Evolutionary conservation across 2,329 filamentous ascomycete species (phyloP).

Genomic region (Trichoderma atroviride): DNA sequence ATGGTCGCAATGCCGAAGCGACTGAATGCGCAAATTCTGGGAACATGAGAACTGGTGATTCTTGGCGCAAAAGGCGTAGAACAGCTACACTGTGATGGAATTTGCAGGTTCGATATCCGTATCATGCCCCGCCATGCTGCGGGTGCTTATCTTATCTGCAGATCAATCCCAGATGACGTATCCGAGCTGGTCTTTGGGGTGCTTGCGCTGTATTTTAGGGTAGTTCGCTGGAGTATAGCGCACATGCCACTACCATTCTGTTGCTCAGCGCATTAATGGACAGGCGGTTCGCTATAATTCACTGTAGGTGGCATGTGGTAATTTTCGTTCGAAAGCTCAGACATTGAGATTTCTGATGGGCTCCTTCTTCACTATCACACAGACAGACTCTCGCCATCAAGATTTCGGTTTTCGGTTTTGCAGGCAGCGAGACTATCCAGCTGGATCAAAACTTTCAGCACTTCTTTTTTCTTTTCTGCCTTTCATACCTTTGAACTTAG

Average conservation of each 20-base stretch:
- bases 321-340: too few species aligned
- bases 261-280: not conserved
- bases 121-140: not conserved
- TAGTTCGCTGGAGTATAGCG: not conserved
- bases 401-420: too few species aligned
- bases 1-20: not conserved
- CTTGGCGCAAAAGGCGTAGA: not conserved
- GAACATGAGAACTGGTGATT: not conserved
- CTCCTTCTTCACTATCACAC: too few species aligned
- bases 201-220: not conserved
- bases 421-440: too few species aligned
- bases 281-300: not conserved
- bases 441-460: too few species aligned
- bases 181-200: not conserved
- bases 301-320: too few species aligned
- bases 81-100: not conserved
- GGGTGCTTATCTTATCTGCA: constrained; percentile 13
- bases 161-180: not conserved
- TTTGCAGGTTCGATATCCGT: not conserved
- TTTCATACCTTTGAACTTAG: too few species aligned
- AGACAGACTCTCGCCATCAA: not conserved
- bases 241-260: not conserved
- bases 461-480: too few species aligned
- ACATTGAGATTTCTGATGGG: too few species aligned
- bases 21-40: not conserved